Conservation (phyloP, 768 basidiomycete species). For the Coprinellus micaceus region DNA sequence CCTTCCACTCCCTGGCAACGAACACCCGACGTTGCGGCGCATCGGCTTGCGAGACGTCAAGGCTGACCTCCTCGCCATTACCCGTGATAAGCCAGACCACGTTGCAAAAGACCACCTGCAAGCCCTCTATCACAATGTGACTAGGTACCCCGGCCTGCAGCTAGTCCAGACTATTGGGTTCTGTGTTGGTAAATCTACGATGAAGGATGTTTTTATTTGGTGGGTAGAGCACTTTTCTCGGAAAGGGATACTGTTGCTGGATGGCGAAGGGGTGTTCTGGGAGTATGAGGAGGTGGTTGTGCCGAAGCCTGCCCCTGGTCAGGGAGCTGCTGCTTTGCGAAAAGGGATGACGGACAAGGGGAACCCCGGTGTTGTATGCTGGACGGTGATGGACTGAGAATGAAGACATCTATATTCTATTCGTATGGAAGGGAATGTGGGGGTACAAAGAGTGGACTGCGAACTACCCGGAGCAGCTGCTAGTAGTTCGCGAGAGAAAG, state of each 20-base stretch:
- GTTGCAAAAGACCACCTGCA: no score
- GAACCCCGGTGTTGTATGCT: no score
- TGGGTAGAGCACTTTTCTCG: constrained; percentile 51
- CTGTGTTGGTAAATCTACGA: constrained; percentile 38
- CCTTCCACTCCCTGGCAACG: constrained; percentile 22
- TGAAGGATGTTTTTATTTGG: constrained; percentile 51
- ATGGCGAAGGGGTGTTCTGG: constrained; percentile 55
- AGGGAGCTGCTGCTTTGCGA: no score
- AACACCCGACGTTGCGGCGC: constrained; percentile 38
- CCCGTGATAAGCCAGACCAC: constrained; percentile 46
- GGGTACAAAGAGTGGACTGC: no score
- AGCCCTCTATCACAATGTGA: no score
- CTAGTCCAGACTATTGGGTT: constrained; percentile 45
- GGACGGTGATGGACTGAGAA: no score
- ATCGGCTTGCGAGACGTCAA: constrained; percentile 44
- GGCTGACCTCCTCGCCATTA: constrained; percentile 39
- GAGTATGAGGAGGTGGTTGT: constrained; percentile 25
- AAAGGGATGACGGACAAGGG: no score
- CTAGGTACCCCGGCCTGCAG: constrained; percentile 45
- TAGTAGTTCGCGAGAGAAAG: no score
- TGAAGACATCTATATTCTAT: no score
- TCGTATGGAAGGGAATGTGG: no score
- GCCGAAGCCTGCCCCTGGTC: neutral
- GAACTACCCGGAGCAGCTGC: no score
- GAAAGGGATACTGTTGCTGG: constrained; percentile 47